These are phyloP conservation scores for Hypoxylon sp. DNA, from an alignment of 2,329 filamentous ascomycete species.

Conservation along the genomic window DNA sequence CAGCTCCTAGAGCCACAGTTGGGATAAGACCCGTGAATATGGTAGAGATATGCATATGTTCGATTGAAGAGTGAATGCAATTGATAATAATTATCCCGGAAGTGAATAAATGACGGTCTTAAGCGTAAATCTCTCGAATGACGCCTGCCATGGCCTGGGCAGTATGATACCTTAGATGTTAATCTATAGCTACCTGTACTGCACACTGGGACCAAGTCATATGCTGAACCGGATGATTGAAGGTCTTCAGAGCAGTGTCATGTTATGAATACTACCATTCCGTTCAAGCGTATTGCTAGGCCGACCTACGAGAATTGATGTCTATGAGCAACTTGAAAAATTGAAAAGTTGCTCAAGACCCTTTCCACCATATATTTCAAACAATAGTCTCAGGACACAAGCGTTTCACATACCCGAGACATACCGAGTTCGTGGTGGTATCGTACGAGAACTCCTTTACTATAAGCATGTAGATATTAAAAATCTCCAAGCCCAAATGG, in stretches of 20 bases:
- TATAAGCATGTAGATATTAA: neutral
- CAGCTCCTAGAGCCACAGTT: neutral
- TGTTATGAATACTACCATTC: neutral
- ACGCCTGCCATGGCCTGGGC: neutral
- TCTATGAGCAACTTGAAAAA: neutral
- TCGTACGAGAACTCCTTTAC: neutral
- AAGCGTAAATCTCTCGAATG: neutral
- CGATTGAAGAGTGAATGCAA: neutral
- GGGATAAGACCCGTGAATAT: neutral
- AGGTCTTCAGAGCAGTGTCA: neutral
- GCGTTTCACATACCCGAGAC: constrained; percentile 1
- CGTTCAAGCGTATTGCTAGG: neutral
- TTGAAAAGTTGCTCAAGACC: neutral
- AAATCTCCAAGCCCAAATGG: neutral
- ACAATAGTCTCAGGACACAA: neutral
- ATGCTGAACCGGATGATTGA: neutral
- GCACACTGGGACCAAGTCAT: neutral
- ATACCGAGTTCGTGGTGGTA: neutral
- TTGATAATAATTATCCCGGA: neutral
- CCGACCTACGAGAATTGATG: neutral
- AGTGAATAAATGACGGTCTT: neutral
- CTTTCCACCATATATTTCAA: neutral
- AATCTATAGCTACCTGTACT: neutral
- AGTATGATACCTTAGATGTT: neutral
- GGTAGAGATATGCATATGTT: neutral